Percentiles rank a stretch among this genome's conserved stretches.
Conservation (phyloP, 169 alveolate species). For the Plasmodium blacklocki region DNA sequence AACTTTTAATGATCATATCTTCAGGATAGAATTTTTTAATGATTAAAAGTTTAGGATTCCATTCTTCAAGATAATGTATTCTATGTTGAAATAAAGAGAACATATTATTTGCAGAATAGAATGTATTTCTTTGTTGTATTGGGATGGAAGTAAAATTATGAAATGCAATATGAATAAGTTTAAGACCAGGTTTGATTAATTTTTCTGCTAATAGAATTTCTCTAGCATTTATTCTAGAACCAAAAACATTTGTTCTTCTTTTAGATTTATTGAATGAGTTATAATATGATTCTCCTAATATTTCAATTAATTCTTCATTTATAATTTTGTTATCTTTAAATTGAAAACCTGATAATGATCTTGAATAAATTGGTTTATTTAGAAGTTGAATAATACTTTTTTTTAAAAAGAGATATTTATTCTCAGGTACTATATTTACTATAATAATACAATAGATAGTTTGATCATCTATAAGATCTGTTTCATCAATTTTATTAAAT, state of each 20-base stretch:
- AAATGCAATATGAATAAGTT: constrained; percentile 56
- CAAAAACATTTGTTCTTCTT: constrained; percentile 43
- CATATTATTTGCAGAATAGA: constrained; percentile 56
- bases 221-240: constrained; percentile 41
- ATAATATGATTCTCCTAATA: constrained; percentile 47
- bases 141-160: constrained; percentile 45
- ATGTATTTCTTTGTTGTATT: constrained; percentile 14
- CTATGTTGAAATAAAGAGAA: constrained; percentile 54
- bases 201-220: constrained; percentile 28
- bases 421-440: constrained; percentile 37
- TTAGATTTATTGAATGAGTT: constrained; percentile 12
- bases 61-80: constrained; percentile 25
- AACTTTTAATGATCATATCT: constrained; percentile 41
- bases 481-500: constrained; percentile 9
- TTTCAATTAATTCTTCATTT: constrained; percentile 23
- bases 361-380: constrained; percentile 48
- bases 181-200: constrained; percentile 19
- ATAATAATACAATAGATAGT: constrained; percentile 24
- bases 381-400: constrained; percentile 12
- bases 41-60: constrained; percentile 55
- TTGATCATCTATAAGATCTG: constrained; percentile 25
- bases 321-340: constrained; percentile 27
- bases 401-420: constrained; percentile 16
- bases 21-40: constrained; percentile 43
- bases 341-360: constrained; percentile 43